Evolutionary conservation across 176 grass and related monocot species (phyloP).

Genomic region (Poa annua): DNA sequence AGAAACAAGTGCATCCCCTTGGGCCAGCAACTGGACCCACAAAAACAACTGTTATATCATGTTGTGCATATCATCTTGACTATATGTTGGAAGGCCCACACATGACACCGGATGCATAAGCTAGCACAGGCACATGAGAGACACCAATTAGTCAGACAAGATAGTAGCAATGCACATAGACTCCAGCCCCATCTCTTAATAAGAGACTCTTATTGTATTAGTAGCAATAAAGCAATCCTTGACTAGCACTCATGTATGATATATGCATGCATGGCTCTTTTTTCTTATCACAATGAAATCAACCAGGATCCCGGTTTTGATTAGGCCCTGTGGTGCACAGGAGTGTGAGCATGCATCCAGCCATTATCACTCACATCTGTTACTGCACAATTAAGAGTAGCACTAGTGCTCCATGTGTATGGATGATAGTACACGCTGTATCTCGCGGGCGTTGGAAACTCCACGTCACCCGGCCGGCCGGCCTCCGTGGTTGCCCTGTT

Average conservation of each 20-base stretch:
- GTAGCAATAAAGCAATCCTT: background rate
- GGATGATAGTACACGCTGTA: background rate
- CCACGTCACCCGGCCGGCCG: background rate
- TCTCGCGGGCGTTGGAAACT: constrained; percentile 19
- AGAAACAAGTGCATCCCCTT: background rate
- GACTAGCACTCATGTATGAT: background rate
- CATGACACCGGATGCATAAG: background rate
- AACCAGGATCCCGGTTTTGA: background rate
- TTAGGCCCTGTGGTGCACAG: background rate
- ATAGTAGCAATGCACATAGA: background rate
- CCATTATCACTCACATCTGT: background rate
- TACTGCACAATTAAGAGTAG: background rate
- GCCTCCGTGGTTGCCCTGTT: constrained; percentile 9
- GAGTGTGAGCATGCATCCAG: background rate
- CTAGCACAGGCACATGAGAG: constrained; percentile 2
- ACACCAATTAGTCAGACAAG: background rate
- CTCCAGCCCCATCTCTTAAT: background rate
- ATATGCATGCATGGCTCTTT: constrained; percentile 1
- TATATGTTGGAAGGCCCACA: constrained; percentile 11
- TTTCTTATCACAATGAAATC: constrained; percentile 17
- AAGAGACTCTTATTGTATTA: background rate
- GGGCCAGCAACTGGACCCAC: too few relatives aligned
- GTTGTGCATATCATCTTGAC: background rate
- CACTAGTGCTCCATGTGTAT: background rate
- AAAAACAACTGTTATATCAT: background rate